Conservation (phyloP, 2,329 filamentous ascomycete species). For the Apiospora sp. region DNA sequence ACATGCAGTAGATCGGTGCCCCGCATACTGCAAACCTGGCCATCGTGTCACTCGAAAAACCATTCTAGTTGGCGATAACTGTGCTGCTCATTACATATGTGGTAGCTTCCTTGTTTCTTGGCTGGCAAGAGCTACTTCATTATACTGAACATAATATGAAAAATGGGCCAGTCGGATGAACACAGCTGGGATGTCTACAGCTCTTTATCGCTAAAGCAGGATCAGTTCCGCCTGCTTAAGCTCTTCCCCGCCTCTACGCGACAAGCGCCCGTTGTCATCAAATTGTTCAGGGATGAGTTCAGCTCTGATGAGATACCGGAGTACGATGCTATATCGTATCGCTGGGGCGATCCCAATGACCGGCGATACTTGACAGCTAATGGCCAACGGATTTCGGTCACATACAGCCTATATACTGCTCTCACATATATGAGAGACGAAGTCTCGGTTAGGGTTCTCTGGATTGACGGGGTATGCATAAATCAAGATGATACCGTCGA, state of each 20-base stretch:
- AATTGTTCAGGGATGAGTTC: too few species aligned
- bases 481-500: neutral
- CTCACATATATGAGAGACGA: neutral
- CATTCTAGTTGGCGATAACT: neutral
- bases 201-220: neutral
- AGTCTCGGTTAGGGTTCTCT: neutral
- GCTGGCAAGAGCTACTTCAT: neutral
- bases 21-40: neutral
- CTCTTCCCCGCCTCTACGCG: neutral
- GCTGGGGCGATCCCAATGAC: neutral
- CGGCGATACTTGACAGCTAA: neutral
- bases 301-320: too few species aligned
- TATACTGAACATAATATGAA: neutral
- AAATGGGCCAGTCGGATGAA: neutral
- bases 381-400: neutral
- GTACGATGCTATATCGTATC: neutral
- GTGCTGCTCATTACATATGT: neutral
- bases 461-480: neutral
- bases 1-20: neutral
- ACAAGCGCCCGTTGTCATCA: neutral
- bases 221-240: neutral
- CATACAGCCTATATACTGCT: neutral
- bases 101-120: neutral
- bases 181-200: neutral
- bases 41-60: neutral